Evolutionary conservation across 2,329 filamentous ascomycete species (phyloP), one percentile per base, ranked within the genome.

Genomic region (Geosmithia flava): DNA sequence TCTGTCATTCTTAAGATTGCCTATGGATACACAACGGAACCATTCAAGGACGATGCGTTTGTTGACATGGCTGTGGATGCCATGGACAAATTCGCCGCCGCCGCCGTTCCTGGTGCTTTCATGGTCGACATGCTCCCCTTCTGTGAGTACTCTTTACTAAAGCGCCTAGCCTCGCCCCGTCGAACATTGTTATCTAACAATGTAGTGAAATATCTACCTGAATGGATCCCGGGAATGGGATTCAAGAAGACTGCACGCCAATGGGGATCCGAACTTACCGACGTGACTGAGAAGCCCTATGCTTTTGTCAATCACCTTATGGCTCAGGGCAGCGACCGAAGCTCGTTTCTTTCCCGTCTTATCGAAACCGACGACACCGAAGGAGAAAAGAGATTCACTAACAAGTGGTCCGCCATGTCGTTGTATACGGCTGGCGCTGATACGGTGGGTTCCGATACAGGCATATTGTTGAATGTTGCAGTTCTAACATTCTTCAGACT

Each of bases 341-440:
- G 53, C 1, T 64, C 59, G 0, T 64, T 59, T 23, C 58, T 63
- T 0, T 56, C 60, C 1, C 52, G 50, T 1, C 56, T 59, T 1
- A 20, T 62, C 11, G 47, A 55, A 16, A 7, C 10, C 7, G 15
- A 20, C 20, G 20, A 44, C 16, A n/a, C 30, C n/a, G 19, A 20
- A 8, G 30, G 7, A 19, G 30, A 47, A 13, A 23, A 39, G 15
- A 37, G 33, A 11, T 37, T 37, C 23, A n/a, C 7, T 6, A 27
- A 39, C 17, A 47, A 20, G n/a, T 47, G 19, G 19, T 40, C 45
- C 16, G 45, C 45, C 7, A n/a, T 30, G 13, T 15, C 29, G 3
- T 7, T 47, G 13, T 47, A 40, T 17, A 30, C 23, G 11, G 45
- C 30, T 15, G 45, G 29, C 15, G n/a, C 45, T 20, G 45, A 47